Evolutionary conservation across 306 rosid genomes (phyloP).

Genomic region (Amphicarpaea edgeworthii): DNA sequence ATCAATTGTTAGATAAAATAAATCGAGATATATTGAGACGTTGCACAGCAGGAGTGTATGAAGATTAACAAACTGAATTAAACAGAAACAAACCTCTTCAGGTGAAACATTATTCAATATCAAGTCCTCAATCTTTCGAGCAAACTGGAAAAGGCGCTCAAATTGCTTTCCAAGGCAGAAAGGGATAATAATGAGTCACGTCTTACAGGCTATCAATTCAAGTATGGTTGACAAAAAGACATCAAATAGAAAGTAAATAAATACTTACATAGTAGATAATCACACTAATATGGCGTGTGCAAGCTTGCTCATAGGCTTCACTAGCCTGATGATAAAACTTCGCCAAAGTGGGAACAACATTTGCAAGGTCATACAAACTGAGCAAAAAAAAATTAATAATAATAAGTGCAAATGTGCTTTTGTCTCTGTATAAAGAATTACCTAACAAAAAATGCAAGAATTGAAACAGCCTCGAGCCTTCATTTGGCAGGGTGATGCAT

Average conservation of each 20-base stretch:
- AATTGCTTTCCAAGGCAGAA: constrained; percentile 76
- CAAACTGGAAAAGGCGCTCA: constrained; percentile 95
- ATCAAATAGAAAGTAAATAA: constrained; percentile 17
- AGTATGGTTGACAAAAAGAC: constrained; percentile 6
- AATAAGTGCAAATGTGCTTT: constrained; percentile 21
- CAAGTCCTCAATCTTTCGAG: constrained; percentile 87
- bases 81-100: constrained; percentile 79
- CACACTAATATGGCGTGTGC: constrained; percentile 90
- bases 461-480: constrained; percentile 23
- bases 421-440: constrained; percentile 19
- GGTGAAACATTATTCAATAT: constrained; percentile 76
- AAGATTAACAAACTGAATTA: constrained; percentile 21
- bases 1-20: constrained; percentile 7
- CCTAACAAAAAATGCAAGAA: constrained; percentile 27
- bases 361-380: constrained; percentile 96
- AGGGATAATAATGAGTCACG: constrained; percentile 37
- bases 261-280: constrained; percentile 85
- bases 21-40: constrained; percentile 34
- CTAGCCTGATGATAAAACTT: constrained; percentile 99
- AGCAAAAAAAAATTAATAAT: constrained; percentile 38
- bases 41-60: constrained; percentile 4
- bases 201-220: constrained; percentile 28
- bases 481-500: constrained; percentile 34
- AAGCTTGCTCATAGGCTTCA: constrained; percentile 96
- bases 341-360: constrained; percentile 95